Evolutionary conservation across 495 filamentous ascomycete species (phyloP), one percentile per base, ranked within the genome.

Genomic region (Talaromyces adpressus): DNA sequence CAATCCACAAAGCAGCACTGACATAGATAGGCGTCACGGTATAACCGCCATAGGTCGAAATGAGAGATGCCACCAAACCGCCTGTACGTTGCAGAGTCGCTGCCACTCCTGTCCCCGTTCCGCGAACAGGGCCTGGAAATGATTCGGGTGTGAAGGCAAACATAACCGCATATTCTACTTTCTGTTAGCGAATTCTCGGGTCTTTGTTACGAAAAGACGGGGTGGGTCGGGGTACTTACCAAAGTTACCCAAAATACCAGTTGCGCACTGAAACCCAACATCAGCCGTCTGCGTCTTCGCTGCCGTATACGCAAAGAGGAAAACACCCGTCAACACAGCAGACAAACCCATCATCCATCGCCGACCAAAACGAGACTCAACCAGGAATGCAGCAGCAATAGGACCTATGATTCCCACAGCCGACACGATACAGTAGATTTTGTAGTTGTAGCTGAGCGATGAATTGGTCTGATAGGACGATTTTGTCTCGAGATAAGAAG

Each of bases 101-200:
- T 3, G 83, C 81, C 0, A 82, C 68, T 2, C 83, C 82, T 11
- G 75, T 76, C 3, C 78, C 84, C 0, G 80, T 84, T 14, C 82
- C 81, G 47, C 83, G 71, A 47, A 83, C 80, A 0, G 81, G 78
- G 1, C 79, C 79, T 2, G 81, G 82, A 64, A 84, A 85, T 8
- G 77, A 82, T 67, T 85, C 82, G 0, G 82, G 81, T 2, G 81
- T 85, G 73, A 81, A 85, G 32, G 81, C 82, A 64, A 84, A 85
- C 66, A 85, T 76, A 5, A 85, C 75, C 12, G 80, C 81, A 61
- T 84, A 76, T 54, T 73, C 73, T 73, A 29, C 27, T 27, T 32
- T 16, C 22, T n/a, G 34, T 60, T 3, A 60, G 34, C 23, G 7
- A 22, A 36, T 51, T 23, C 2, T 45, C 27, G 16, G 9, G 2